Percentiles rank a stretch among this genome's conserved stretches.
These are phyloP conservation scores for Raffaelea arxii DNA, from an alignment of 2,329 filamentous ascomycete genomes.

Conservation along the genomic window DNA sequence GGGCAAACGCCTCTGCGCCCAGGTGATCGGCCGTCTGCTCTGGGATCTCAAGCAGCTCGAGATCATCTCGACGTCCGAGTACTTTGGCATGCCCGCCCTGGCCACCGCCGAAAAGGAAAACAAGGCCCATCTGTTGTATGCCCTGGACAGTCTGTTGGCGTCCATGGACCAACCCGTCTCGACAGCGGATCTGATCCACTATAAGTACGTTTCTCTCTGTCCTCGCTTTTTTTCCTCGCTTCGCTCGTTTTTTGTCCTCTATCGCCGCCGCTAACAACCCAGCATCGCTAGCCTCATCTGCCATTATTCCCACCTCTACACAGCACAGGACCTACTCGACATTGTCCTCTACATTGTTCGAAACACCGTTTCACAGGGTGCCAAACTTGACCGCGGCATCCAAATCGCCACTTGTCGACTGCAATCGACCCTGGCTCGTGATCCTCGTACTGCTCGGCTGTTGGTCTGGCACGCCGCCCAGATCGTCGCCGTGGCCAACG, in stretches of 20 bases:
- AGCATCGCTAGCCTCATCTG: constrained; percentile 18
- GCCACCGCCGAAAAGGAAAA: constrained; percentile 16
- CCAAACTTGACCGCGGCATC: constrained; percentile 11
- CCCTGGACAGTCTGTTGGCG: constrained; percentile 13
- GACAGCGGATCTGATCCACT: constrained; percentile 18
- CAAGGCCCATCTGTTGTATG: constrained; percentile 13
- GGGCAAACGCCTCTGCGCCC: constrained; percentile 19
- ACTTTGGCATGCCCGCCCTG: constrained; percentile 17
- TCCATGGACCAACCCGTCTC: constrained; percentile 15
- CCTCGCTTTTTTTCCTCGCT: not conserved
- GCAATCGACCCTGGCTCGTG: constrained; percentile 12
- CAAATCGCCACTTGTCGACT: constrained; percentile 16
- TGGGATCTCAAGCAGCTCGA: constrained; percentile 22
- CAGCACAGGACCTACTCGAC: constrained; percentile 18
- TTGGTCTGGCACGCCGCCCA: constrained; percentile 21
- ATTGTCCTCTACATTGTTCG: constrained; percentile 20
- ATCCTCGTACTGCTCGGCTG: constrained; percentile 13
- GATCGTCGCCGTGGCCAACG: constrained; percentile 19
- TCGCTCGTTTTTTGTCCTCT: no score
- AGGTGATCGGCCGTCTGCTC: constrained; percentile 20
- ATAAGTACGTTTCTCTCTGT: constrained; percentile 15
- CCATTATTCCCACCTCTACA: constrained; percentile 20
- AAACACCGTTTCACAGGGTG: constrained; percentile 13
- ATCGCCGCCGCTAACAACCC: constrained; percentile 4
- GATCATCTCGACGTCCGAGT: constrained; percentile 15